Evolutionary conservation across 305 asterid genomes (phyloP), one percentile per base, ranked within the genome.

Genomic region (Solanum hybrid): DNA sequence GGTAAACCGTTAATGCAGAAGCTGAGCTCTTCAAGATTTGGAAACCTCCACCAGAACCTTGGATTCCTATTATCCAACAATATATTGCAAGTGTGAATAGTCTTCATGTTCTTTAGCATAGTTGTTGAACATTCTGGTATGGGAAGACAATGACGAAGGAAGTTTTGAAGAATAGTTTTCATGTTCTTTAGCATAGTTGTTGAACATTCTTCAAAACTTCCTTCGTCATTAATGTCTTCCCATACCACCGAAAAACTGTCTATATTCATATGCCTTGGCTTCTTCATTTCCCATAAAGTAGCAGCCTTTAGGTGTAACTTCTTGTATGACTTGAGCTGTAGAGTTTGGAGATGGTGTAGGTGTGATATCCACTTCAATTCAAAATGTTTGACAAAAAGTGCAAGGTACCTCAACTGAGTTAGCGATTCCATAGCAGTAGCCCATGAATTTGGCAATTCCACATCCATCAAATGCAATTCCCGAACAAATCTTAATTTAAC

Each of bases 301-400:
- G 66, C 2, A 16, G 1, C n/a, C 22, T 0, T 51, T 6, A 51
- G n/a, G n/a, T 3, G 9, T 16, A 5, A 16, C 8, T 6, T 6
- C 9, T 6, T 16, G 0, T 2, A 1, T 46, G 9, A 17, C 10
- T 0, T 6, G 5, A 56, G 0, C 24, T 17, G 69, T 0, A 56
- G 24, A 17, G 24, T 56, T 56, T 56, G 24, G 10, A 56, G 24
- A 17, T 56, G 0, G 24, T 56, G 24, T 56, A 17, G 10, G 24
- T 56, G 24, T 56, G 24, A 17, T 17, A 56, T 56, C 69, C 69
- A 56, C 69, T 56, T 0, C 5, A 3, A 56, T 6, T 56, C 69
- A 56, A 56, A 56, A 0, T 6, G 69, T 17, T 3, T 17, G 69
- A 56, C 69, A 17, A 0, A 1, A 17, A 56, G 4, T 56, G 24